Evolutionary conservation across 257 asterid species (phyloP).

Genomic region (Solanum tarijense): DNA sequence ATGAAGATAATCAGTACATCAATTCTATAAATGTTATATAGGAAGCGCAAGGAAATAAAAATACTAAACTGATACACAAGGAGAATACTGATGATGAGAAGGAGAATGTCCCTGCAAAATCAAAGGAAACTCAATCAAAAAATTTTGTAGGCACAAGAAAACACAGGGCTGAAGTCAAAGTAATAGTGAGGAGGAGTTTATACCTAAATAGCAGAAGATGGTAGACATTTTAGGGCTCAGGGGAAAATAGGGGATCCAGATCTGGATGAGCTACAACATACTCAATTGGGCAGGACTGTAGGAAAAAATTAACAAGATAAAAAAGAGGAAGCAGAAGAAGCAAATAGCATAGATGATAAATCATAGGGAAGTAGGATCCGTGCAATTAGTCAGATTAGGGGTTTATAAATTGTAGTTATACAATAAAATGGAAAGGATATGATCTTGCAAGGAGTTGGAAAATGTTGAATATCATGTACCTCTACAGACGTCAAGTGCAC

Average conservation of each 20-base stretch:
- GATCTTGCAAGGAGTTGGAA: not conserved
- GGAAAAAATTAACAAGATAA: no score
- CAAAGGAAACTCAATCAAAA: no score
- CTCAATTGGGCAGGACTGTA: not conserved
- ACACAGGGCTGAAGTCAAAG: not conserved
- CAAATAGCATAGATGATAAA: no score
- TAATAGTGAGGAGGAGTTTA: not conserved
- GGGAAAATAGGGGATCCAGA: not conserved
- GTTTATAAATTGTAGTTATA: no score
- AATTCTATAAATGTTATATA: not conserved
- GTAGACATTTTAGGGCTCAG: not conserved
- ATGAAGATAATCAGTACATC: not conserved
- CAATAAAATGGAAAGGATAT: no score
- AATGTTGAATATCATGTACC: not conserved
- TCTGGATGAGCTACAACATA: not conserved
- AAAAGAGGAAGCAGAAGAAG: not conserved
- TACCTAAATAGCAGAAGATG: no score
- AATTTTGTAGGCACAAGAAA: accelerated
- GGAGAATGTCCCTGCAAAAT: not conserved
- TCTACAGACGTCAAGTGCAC: no score
- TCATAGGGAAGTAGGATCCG: not conserved
- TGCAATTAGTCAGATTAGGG: no score
- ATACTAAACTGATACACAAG: no score
- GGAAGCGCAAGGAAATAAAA: not conserved
- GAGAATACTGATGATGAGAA: not conserved